Base-by-base conservation (phyloP, 176 grass and related monocot genomes). In the Canna indica region DNA sequence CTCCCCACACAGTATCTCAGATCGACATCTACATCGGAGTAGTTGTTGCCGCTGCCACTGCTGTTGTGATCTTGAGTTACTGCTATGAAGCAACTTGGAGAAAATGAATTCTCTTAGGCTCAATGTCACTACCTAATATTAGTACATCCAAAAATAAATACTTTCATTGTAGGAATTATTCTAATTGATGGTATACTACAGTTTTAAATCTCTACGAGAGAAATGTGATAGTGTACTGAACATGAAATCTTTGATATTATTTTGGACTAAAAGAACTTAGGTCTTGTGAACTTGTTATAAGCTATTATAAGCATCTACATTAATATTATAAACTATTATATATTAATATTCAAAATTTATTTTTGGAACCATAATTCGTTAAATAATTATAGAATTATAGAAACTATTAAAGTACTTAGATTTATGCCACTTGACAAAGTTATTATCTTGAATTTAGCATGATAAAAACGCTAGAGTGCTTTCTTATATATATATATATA, bases 11-110 rank as follows among this genome's bases (percentile, higher is more conserved):
- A n/a, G n/a, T n/a, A n/a, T n/a, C n/a, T n/a, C n/a, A n/a, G n/a
- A n/a, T n/a, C n/a, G n/a, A n/a, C n/a, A n/a, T 58, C 53, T 20
- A 32, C 47, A 74, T 96, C 7, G 85, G 91, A 71, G 85, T 96
- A 63, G 88, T n/a, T n/a, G n/a, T n/a, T n/a, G n/a, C 83, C 8
- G 83, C 88, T 52, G 88, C 91, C 59, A 85, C 88, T 69, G 85
- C 85, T 29, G 85, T 91, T 22, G 91, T 88, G 36, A 77, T 91
- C 24, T 63, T 77, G 5, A 76, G 76, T 75, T 96, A 91, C 81
- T 53, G 86, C 32, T 96, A 91, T 9, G 88, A 96, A 62, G 61
- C 36, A 63, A 86, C 81, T 29, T 86, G 63, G 73, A 87, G 65
- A 78, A 76, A 30, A 70, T 70, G 44, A 70, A 70, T 32, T 70